Conservation (phyloP, 345 rosid genomes). For the sweet orange (Citrus sinensis) region DVS_A1.0 CM039166.1:16079501-16080000, state of each 20-base stretch:
- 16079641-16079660: background rate
- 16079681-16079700: background rate
- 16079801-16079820: background rate
- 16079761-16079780: background rate
- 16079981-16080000: too few relatives aligned
- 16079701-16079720: background rate
- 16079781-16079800: background rate
- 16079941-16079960: too few relatives aligned
- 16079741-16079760: background rate
- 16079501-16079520: background rate
- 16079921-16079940: too few relatives aligned
- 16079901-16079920: too few relatives aligned
- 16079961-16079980: too few relatives aligned
- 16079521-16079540: background rate
- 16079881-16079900: background rate
- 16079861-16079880: background rate
- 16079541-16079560: background rate
- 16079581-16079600: background rate
- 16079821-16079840: background rate
- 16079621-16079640: background rate
- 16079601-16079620: slow-evolving; percentile 1
- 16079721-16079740: background rate
- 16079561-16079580: background rate
- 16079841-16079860: too few relatives aligned
- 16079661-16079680: background rate